Conservation (phyloP, 331 rosid genomes). For the Rosa hybrid region DNA sequence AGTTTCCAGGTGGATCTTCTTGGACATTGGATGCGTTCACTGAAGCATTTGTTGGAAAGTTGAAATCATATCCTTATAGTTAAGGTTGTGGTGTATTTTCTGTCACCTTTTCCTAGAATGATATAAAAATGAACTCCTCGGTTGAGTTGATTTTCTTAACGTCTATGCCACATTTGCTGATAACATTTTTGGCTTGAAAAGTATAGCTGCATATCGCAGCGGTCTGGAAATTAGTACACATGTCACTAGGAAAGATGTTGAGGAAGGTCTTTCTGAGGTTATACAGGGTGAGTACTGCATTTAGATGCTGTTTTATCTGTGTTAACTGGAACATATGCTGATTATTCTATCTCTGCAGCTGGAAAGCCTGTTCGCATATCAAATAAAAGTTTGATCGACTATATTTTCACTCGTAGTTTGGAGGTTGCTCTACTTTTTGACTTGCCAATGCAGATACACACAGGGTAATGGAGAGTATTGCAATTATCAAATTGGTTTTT, state of each 20-base stretch:
- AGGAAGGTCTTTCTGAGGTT: constrained; percentile 63
- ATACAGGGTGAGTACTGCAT: constrained; percentile 50
- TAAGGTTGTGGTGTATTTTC: not conserved
- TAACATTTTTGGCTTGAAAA: constrained; percentile 74
- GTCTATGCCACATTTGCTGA: constrained; percentile 45
- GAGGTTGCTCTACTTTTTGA: constrained; percentile 72
- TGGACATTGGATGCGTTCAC: constrained; percentile 82
- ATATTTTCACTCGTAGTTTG: constrained; percentile 70
- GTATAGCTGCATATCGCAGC: constrained; percentile 83
- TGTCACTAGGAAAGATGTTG: constrained; percentile 62
- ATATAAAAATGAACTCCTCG: constrained; percentile 9
- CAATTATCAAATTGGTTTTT: constrained; percentile 15
- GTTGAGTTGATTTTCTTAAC: constrained; percentile 54
- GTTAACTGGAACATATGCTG: constrained; percentile 23
- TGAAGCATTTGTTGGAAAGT: constrained; percentile 50
- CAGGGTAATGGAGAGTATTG: constrained; percentile 56
- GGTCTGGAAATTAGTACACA: constrained; percentile 78
- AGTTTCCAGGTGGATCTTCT: constrained; percentile 51
- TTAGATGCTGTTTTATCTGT: constrained; percentile 18
- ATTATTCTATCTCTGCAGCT: constrained; percentile 52
- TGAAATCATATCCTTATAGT: constrained; percentile 85
- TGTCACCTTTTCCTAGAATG: not conserved
- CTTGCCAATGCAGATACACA: constrained; percentile 94
- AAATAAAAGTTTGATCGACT: constrained; percentile 69
- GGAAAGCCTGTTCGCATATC: constrained; percentile 59